Conservation (phyloP, 2,329 filamentous ascomycete species). For the Aspergillus alliaceus region DNA sequence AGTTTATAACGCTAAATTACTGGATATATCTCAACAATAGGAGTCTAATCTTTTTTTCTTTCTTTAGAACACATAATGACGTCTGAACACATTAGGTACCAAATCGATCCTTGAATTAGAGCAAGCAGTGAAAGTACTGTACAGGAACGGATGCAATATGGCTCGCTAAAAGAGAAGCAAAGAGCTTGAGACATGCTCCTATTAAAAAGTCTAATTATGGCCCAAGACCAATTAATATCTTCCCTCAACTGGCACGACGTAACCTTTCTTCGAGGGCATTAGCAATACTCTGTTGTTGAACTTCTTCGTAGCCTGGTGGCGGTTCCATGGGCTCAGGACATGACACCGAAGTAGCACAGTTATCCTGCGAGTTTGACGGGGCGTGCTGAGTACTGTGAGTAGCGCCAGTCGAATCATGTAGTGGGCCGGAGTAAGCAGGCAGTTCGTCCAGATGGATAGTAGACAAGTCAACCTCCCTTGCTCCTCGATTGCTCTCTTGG, state of each 20-base stretch:
- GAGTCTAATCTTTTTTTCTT: not conserved
- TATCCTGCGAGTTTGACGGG: slow-evolving; percentile 12
- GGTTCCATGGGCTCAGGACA: slow-evolving; percentile 63
- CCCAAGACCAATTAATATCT: not conserved
- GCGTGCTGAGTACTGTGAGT: slow-evolving; percentile 6
- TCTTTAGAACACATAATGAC: slow-evolving; percentile 1
- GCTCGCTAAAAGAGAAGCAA: slow-evolving; percentile 9
- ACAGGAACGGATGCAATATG: slow-evolving; percentile 5
- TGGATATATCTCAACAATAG: not conserved
- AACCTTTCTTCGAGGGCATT: slow-evolving; percentile 67
- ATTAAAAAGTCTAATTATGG: not conserved
- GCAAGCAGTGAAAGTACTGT: not conserved
- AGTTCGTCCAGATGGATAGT: slow-evolving; percentile 80
- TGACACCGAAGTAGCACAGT: slow-evolving; percentile 23
- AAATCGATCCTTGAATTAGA: not conserved
- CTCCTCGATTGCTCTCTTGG: slow-evolving; percentile 40
- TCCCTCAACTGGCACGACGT: slow-evolving; percentile 28
- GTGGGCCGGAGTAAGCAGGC: slow-evolving; percentile 75
- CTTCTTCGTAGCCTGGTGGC: slow-evolving; percentile 88
- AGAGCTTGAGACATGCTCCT: not conserved
- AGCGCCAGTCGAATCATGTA: slow-evolving; percentile 30
- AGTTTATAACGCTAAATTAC: too few species aligned
- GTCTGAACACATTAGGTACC: not conserved
- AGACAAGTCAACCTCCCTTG: slow-evolving; percentile 56
- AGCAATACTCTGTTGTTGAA: slow-evolving; percentile 76